Conservation (phyloP, 495 filamentous ascomycete genomes). For the Xylaria nigripes region DNA sequence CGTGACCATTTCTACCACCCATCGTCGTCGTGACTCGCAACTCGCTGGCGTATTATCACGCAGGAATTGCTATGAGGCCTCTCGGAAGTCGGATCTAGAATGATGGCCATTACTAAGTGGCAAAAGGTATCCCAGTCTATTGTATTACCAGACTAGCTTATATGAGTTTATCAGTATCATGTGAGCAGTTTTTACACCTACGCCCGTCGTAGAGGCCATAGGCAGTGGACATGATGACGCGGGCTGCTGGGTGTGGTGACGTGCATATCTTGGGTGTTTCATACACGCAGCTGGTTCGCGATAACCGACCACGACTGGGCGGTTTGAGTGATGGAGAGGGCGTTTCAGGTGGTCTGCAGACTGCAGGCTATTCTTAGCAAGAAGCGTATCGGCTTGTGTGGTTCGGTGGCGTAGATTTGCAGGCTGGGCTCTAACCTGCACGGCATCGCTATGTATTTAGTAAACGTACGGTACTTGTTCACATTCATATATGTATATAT, state of each 20-base stretch:
- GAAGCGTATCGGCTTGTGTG: background rate
- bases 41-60: background rate
- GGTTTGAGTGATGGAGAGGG: background rate
- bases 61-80: background rate
- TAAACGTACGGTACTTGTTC: no score
- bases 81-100: background rate
- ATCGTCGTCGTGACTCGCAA: background rate
- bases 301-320: background rate
- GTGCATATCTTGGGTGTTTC: slow-evolving; percentile 8
- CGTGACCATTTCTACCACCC: background rate
- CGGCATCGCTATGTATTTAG: no score
- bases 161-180: background rate
- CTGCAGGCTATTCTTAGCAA: slow-evolving; percentile 9
- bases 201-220: background rate
- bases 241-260: background rate
- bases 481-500: no score
- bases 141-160: background rate
- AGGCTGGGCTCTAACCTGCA: background rate
- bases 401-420: background rate
- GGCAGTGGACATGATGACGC: background rate
- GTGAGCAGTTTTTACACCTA: background rate
- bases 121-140: background rate
- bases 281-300: slow-evolving; percentile 5
- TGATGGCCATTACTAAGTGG: background rate
- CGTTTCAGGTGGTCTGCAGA: slow-evolving; percentile 6